Conservation (phyloP, 805 yeast species). For the Ogataea trehaloabstinens region DNA sequence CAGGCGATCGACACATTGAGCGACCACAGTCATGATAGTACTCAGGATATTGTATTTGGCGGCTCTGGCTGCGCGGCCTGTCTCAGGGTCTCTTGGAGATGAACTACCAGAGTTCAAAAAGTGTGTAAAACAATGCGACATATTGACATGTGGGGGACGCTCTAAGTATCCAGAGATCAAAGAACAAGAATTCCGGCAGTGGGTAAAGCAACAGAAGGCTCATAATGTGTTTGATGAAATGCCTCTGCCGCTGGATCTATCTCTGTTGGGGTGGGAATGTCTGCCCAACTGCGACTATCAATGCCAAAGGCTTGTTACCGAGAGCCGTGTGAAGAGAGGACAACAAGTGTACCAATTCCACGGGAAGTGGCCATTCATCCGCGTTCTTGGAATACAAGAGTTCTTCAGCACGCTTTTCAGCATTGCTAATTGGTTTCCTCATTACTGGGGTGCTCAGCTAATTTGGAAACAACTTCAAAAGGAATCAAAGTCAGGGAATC, state of each 20-base stretch:
- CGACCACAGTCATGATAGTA: too few relatives aligned
- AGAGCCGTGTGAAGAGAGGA: conserved; percentile 43
- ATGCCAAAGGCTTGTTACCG: conserved; percentile 79
- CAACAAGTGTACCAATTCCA: conserved; percentile 78
- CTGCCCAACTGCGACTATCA: conserved; percentile 84
- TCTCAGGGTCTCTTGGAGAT: conserved; percentile 58
- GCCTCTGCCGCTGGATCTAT: conserved; percentile 42
- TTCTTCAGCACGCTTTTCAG: conserved; percentile 78
- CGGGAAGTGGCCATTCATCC: conserved; percentile 94
- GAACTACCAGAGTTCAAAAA: conserved; percentile 53
- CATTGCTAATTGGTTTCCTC: conserved; percentile 66
- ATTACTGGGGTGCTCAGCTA: conserved; percentile 45
- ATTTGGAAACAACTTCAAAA: conserved; percentile 24
- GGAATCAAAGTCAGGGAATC: conserved; percentile 19
- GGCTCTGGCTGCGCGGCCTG: neutral
- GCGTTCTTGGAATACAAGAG: conserved; percentile 83
- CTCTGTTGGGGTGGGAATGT: conserved; percentile 69
- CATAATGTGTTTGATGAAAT: conserved; percentile 35
- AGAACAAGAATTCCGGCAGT: conserved; percentile 24
- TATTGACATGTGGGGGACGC: conserved; percentile 26
- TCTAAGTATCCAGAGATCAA: conserved; percentile 23
- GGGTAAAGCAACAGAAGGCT: conserved; percentile 31
- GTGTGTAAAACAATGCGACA: conserved; percentile 53
- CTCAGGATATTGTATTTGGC: neutral
- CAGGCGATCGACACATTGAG: too few relatives aligned